A percentile compares a stretch with the other conserved stretches of the same genome.
Evolutionary conservation across 345 rosid species (phyloP).

Genomic region (Viola odorata): DNA sequence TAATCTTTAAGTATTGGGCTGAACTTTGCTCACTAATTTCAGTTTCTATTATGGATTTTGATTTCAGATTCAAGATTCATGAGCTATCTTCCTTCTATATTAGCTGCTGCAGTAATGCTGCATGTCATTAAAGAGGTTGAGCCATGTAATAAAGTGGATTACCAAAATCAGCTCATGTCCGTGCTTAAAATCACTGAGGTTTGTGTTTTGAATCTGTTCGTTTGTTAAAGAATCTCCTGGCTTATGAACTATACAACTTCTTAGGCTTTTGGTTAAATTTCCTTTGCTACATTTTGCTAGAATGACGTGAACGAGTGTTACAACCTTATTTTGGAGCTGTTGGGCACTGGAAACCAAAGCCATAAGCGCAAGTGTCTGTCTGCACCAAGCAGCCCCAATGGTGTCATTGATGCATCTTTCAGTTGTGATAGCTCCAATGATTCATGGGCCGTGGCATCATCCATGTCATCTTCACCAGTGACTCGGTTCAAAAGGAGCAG

Average conservation of each 20-base stretch:
- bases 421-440: conserved; percentile 63
- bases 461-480: conserved; percentile 37
- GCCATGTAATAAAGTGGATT: conserved; percentile 42
- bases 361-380: conserved; percentile 44
- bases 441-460: conserved; percentile 44
- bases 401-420: conserved; percentile 51
- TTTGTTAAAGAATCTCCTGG: not conserved
- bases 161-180: conserved; percentile 49
- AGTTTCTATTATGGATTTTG: conserved; percentile 20
- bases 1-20: not conserved
- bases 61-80: conserved; percentile 64
- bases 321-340: conserved; percentile 43
- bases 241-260: conserved; percentile 1
- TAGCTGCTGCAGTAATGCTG: conserved; percentile 76
- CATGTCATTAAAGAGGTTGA: conserved; percentile 53
- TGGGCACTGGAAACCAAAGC: conserved; percentile 31
- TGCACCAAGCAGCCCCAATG: conserved; percentile 45
- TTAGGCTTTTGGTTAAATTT: not conserved
- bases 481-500: conserved; percentile 60
- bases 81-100: conserved; percentile 52
- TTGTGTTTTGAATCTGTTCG: conserved; percentile 17
- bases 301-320: conserved; percentile 57
- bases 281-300: conserved; percentile 29
- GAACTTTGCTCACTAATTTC: conserved; percentile 2
- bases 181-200: conserved; percentile 67